A percentile compares a stretch with the other conserved stretches of the same genome.
These are phyloP conservation scores for Rugonectria rugulosa DNA, from an alignment of 2,329 filamentous ascomycete genomes.

Conservation along the genomic window DNA sequence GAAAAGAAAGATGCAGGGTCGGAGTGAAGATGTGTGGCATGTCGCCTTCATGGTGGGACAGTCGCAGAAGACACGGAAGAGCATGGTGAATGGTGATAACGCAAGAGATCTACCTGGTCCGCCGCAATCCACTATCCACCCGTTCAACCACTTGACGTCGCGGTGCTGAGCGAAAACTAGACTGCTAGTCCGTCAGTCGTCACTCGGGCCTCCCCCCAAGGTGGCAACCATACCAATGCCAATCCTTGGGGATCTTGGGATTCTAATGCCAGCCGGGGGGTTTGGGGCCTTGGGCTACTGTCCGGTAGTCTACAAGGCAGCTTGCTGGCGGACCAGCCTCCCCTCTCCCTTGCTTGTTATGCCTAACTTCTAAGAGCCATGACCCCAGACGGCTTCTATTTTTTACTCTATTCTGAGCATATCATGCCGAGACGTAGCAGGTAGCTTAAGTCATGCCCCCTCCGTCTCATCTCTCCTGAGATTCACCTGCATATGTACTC, in stretches of 20 bases:
- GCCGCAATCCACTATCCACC: constrained; percentile 4
- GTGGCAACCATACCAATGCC: not conserved
- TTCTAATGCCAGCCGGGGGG: no score
- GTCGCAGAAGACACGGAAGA: constrained; percentile 6
- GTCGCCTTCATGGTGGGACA: constrained; percentile 18
- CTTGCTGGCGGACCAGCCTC: constrained; percentile 1
- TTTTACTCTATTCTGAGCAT: constrained; percentile 3
- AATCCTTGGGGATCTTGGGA: no score
- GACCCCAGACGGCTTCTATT: not conserved
- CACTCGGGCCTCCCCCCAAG: not conserved
- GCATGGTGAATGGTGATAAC: constrained; percentile 24
- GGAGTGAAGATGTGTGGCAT: constrained; percentile 17
- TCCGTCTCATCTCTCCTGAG: not conserved
- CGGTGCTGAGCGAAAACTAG: constrained; percentile 6
- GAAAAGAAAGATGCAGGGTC: constrained; percentile 7
- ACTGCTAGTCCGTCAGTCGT: no score
- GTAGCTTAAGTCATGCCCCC: not conserved
- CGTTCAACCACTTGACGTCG: not conserved
- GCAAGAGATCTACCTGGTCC: constrained; percentile 19
- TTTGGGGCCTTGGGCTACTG: no score
- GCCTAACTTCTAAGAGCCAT: not conserved
- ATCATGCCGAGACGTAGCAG: not conserved
- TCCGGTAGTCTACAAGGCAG: no score
- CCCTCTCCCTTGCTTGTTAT: not conserved
- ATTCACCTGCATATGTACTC: constrained; percentile 1